Evolutionary conservation across 1,284 basidiomycete genomes (phyloP), one percentile per base, ranked within the genome.

Genomic region (Amylostereum chailletii): DNA sequence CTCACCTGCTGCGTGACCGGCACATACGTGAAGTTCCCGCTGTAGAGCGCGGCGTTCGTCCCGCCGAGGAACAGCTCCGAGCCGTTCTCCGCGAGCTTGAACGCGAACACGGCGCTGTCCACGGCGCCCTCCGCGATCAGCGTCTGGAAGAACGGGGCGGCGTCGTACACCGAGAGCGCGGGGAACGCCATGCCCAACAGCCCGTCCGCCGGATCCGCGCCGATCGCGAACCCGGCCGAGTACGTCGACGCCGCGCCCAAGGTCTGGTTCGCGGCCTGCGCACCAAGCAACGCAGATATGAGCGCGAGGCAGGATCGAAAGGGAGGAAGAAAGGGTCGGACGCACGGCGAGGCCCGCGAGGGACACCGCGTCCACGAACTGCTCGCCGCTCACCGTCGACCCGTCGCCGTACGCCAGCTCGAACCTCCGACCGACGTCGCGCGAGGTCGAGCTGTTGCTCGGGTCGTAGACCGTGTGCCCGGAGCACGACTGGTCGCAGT

Each of bases 1-100:
- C 5, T 27, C 32, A 41, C 19, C n/a, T 3, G 2, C 19, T 4
- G 33, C 6, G 55, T 58, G 9, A 65, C 56, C 4, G 58, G 42
- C 0, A 54, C 46, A 36, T 58, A 58, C 2, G 60, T 59, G 41
- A 65, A 55, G 37, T 45, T 37, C 19, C 59, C 63, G 0, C 49
- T 51, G 52, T 52, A 59, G 5, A 56, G 45, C 2, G 41, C 10
- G 6, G 36, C 37, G 46, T 65, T 52, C 29, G 51, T 48, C 1
- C 70, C 69, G 32, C 76, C 76, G 19, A 77, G 62, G 53, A 59
- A 67, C 26, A 77, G 67, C 53, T 69, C 66, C 10, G 63, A 62
- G 7, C 61, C 60, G 36, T 39, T 30, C 27, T 34, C 5, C 2
- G 44, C 48, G 48, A 39, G 32, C 34, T 33, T 27, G 9, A 34